phyloP scores from a whole-genome alignment of 495 filamentous ascomycete species.

The Pseudoneurospora amorphoporcata region DNA sequence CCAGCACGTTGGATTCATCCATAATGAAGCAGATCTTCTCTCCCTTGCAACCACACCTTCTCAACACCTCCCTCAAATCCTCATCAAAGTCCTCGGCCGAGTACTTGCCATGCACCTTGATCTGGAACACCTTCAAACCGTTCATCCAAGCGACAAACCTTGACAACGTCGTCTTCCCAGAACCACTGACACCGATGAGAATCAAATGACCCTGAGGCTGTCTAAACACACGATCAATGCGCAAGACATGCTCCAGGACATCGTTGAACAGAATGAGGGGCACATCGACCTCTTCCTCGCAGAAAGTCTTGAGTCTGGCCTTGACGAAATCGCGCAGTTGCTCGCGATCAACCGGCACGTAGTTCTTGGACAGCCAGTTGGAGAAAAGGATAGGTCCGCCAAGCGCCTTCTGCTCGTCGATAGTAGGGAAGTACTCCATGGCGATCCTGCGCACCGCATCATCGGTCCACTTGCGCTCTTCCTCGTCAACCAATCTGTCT shows the following conservation, averaged over 20 bases:
- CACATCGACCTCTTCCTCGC: constrained; percentile 97
- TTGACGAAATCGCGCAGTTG: constrained; percentile 94
- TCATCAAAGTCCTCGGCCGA: constrained; percentile 98
- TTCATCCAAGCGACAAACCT: constrained; percentile 99
- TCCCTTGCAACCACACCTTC: constrained; percentile 90
- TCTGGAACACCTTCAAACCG: constrained; percentile 95
- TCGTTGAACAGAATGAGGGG: constrained; percentile 97
- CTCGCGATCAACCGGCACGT: constrained; percentile 91
- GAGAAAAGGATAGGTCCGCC: constrained; percentile 93
- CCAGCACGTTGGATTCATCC: constrained; percentile 97
- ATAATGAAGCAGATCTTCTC: constrained; percentile 99
- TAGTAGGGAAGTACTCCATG: constrained; percentile 82
- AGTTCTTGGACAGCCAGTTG: constrained; percentile 99
- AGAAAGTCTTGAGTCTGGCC: constrained; percentile 93
- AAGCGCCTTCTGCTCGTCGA: constrained; percentile 80
- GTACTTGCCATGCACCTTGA: constrained; percentile 98
- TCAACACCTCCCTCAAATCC: constrained; percentile 84
- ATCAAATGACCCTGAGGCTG: constrained; percentile 98
- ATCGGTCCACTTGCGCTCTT: constrained; percentile 91
- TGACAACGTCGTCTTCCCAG: constrained; percentile 95
- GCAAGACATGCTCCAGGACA: constrained; percentile 91
- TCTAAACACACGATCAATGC: constrained; percentile 96
- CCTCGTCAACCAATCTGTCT: constrained; percentile 86
- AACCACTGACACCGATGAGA: constrained; percentile 93
- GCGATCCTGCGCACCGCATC: constrained; percentile 77